Conservation (phyloP, 192 early-diverging fungal species). For the Podila epicladia region DNA sequence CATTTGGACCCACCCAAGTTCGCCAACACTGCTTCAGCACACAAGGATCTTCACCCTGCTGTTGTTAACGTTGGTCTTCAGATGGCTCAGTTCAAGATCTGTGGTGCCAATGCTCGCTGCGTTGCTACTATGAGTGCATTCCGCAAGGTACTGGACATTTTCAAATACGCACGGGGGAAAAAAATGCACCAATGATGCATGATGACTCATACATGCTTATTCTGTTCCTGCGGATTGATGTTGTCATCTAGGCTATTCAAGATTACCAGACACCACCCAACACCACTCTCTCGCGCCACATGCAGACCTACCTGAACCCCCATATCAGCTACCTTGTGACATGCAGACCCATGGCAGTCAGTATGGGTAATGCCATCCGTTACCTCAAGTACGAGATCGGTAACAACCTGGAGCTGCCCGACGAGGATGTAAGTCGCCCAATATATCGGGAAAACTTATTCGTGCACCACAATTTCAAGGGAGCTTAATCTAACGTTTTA, state of each 20-base stretch:
- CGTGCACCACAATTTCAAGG: neutral
- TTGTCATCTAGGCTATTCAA: constrained; percentile 75
- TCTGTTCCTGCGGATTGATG: too few relatives aligned
- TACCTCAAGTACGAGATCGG: constrained; percentile 90
- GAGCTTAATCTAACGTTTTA: neutral
- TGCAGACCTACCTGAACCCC: constrained; percentile 83
- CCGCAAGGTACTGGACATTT: constrained; percentile 64
- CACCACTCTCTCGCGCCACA: constrained; percentile 79
- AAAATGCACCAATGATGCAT: neutral
- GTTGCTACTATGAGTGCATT: constrained; percentile 91
- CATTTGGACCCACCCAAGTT: constrained; percentile 74
- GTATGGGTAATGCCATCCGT: constrained; percentile 94
- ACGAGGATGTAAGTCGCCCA: constrained; percentile 77
- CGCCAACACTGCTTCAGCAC: constrained; percentile 54
- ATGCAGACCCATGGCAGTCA: constrained; percentile 87
- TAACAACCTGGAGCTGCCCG: constrained; percentile 80
- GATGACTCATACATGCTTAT: neutral
- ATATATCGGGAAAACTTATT: neutral
- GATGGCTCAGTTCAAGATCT: constrained; percentile 86
- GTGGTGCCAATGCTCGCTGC: constrained; percentile 91
- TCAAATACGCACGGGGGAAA: neutral
- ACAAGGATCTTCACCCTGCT: constrained; percentile 84
- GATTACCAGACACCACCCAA: constrained; percentile 92
- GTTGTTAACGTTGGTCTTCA: constrained; percentile 88
- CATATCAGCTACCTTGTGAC: constrained; percentile 92